These are phyloP conservation scores for Digitaria exilis DNA, from an alignment of 202 grass and related monocot genomes.

Conservation along the genomic window DNA sequence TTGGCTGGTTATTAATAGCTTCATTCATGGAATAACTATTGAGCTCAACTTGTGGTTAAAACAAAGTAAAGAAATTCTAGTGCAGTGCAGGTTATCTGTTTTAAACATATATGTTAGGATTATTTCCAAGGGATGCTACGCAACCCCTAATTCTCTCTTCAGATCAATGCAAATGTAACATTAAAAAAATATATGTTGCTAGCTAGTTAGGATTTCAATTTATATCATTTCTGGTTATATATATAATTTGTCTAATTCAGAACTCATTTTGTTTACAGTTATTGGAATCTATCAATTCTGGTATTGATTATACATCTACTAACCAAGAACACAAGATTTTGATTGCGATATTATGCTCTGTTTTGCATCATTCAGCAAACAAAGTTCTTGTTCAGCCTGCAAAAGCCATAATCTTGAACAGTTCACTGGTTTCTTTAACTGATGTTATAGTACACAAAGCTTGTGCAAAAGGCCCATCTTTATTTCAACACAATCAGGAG, in stretches of 20 bases:
- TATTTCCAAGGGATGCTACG: not conserved
- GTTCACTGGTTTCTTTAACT: constrained; percentile 56
- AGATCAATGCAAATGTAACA: not conserved
- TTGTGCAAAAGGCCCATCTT: constrained; percentile 77
- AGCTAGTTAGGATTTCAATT: not conserved
- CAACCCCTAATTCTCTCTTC: constrained; percentile 19
- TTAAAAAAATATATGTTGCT: constrained; percentile 22
- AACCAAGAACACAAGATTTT: constrained; percentile 63
- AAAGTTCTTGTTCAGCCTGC: constrained; percentile 71
- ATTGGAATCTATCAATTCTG: constrained; percentile 58
- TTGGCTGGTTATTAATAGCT: not conserved
- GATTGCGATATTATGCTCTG: constrained; percentile 69
- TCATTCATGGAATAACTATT: constrained; percentile 17
- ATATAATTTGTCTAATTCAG: constrained; percentile 29
- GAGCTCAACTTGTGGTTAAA: constrained; percentile 8
- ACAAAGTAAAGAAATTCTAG: not conserved
- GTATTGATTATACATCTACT: constrained; percentile 42
- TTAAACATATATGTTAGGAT: constrained; percentile 16
- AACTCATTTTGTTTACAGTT: constrained; percentile 53
- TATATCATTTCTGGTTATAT: constrained; percentile 16
- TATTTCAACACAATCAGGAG: constrained; percentile 75
- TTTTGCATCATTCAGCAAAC: constrained; percentile 71
- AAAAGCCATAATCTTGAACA: constrained; percentile 74
- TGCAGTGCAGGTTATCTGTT: constrained; percentile 9
- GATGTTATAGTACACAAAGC: constrained; percentile 69